Percentiles rank a stretch among this genome's conserved stretches.
phyloP scores from a whole-genome alignment of 371 early-diverging fungal species.

The Lichtheimia ramosa region DNA sequence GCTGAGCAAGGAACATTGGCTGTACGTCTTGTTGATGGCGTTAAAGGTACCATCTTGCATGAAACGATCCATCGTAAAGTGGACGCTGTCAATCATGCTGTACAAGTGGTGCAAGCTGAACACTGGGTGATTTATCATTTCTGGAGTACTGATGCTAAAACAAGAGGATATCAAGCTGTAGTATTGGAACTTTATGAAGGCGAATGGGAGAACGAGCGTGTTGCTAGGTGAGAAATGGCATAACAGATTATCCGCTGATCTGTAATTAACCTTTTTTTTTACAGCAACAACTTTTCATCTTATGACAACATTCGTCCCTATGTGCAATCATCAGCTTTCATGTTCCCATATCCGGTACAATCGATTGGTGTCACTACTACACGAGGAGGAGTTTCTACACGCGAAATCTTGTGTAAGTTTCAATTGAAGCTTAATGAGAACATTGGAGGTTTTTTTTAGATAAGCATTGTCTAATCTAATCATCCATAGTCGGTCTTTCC shows the following conservation, averaged over 20 bases:
- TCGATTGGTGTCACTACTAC: slow-evolving; percentile 87
- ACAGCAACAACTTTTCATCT: slow-evolving; percentile 73
- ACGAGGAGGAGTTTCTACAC: slow-evolving; percentile 80
- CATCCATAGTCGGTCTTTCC: slow-evolving; percentile 60
- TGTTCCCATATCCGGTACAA: slow-evolving; percentile 67
- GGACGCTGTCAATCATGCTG: slow-evolving; percentile 50
- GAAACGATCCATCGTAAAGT: slow-evolving; percentile 68
- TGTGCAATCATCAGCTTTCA: slow-evolving; percentile 74
- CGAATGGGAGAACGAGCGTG: slow-evolving; percentile 67
- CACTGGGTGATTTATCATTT: slow-evolving; percentile 89
- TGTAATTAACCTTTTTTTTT: not conserved
- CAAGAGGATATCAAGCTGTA: slow-evolving; percentile 61
- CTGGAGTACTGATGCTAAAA: slow-evolving; percentile 74
- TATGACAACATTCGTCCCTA: slow-evolving; percentile 68
- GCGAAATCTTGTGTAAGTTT: slow-evolving; percentile 74
- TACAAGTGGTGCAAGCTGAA: slow-evolving; percentile 75
- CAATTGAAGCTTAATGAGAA: not conserved
- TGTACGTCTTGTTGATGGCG: slow-evolving; percentile 82
- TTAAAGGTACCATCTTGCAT: slow-evolving; percentile 82
- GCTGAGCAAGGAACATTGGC: slow-evolving; percentile 34
- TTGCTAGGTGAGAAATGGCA: slow-evolving; percentile 56
- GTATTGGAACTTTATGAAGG: slow-evolving; percentile 89
- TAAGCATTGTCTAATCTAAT: not conserved
- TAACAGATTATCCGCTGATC: not conserved
- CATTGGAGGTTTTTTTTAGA: not conserved